phyloP scores from a whole-genome alignment of 2,329 filamentous ascomycete species.

The Scedosporium boydii region DNA sequence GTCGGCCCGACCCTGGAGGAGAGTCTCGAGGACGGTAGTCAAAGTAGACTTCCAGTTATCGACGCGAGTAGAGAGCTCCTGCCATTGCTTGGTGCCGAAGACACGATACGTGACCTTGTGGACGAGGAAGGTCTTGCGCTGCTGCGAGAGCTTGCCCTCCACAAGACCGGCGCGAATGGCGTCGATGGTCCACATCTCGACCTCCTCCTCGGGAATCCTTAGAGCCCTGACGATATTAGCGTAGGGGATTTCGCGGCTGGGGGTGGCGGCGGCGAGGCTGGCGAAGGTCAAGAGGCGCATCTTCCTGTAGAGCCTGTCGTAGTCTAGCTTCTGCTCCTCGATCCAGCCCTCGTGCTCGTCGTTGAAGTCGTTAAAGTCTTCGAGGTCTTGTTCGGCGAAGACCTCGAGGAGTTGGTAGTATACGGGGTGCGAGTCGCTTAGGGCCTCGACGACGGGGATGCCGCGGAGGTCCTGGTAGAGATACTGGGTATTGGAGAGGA shows the following conservation, averaged over 20 bases:
- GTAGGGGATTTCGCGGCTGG: constrained; percentile 83
- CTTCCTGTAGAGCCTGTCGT: constrained; percentile 75
- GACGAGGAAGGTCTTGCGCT: constrained; percentile 86
- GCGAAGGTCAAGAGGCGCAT: constrained; percentile 93
- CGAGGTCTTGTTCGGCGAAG: constrained; percentile 86
- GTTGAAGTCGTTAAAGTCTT: constrained; percentile 93
- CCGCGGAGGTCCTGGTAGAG: constrained; percentile 74
- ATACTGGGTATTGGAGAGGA: constrained; percentile 47
- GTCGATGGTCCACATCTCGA: constrained; percentile 98
- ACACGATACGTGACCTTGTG: constrained; percentile 95
- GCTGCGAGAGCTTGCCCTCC: constrained; percentile 91
- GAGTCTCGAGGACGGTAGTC: constrained; percentile 65
- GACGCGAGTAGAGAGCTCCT: constrained; percentile 80
- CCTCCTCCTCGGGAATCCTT: constrained; percentile 71
- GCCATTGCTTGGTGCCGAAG: constrained; percentile 97
- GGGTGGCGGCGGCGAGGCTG: constrained; percentile 73
- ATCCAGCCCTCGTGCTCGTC: constrained; percentile 84
- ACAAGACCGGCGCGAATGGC: constrained; percentile 92
- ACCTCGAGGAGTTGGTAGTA: constrained; percentile 92
- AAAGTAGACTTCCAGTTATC: constrained; percentile 86
- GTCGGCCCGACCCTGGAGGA: constrained; percentile 72
- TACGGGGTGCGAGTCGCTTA: constrained; percentile 72
- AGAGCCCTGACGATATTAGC: constrained; percentile 73
- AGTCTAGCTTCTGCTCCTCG: constrained; percentile 64
- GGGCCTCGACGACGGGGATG: constrained; percentile 74